Percentiles rank a stretch among this genome's conserved stretches.
These are phyloP conservation scores for Globisporangium recalcitrans DNA, from an alignment of 352 stramenopile genomes.

Conservation along the genomic window DNA sequence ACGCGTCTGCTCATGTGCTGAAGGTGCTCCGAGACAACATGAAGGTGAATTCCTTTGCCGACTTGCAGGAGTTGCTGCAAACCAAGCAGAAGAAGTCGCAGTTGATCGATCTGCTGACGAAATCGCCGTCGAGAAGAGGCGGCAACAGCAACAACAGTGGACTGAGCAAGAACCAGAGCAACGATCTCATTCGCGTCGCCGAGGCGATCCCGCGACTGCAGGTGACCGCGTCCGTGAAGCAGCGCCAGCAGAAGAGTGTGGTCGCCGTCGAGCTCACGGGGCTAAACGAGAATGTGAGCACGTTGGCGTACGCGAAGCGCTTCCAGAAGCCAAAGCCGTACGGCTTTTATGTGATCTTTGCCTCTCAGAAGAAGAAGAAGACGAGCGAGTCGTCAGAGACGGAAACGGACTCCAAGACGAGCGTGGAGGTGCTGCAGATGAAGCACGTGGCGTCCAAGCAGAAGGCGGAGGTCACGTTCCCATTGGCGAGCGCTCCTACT, in stretches of 20 bases:
- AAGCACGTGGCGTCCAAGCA: conserved; percentile 58
- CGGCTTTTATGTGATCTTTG: conserved; percentile 68
- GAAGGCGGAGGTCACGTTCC: conserved; percentile 30
- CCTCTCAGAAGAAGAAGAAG: conserved; percentile 9
- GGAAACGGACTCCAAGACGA: neutral
- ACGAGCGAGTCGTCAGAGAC: neutral
- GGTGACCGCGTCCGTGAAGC: conserved; percentile 21
- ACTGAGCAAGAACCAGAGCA: conserved; percentile 29
- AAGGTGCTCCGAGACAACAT: conserved; percentile 26
- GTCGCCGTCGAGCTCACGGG: conserved; percentile 37
- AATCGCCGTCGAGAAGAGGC: conserved; percentile 13
- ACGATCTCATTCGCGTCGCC: conserved; percentile 38
- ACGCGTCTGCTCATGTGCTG: conserved; percentile 28
- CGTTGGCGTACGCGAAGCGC: conserved; percentile 32
- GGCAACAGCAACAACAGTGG: conserved; percentile 10
- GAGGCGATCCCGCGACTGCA: conserved; percentile 43
- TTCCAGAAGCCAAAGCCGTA: conserved; percentile 67
- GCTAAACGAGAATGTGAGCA: conserved; percentile 24
- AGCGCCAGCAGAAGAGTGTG: conserved; percentile 20
- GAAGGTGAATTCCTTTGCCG: conserved; percentile 24
- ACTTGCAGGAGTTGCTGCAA: conserved; percentile 31
- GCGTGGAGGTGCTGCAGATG: conserved; percentile 37
- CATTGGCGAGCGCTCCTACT: conserved; percentile 11
- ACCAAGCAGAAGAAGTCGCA: conserved; percentile 27
- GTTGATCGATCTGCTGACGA: conserved; percentile 31